Percentiles rank a stretch among this genome's conserved stretches.
These are phyloP conservation scores for Cylindrodendrum hubeiense DNA, from an alignment of 2,329 filamentous ascomycete species.

Conservation along the genomic window DNA sequence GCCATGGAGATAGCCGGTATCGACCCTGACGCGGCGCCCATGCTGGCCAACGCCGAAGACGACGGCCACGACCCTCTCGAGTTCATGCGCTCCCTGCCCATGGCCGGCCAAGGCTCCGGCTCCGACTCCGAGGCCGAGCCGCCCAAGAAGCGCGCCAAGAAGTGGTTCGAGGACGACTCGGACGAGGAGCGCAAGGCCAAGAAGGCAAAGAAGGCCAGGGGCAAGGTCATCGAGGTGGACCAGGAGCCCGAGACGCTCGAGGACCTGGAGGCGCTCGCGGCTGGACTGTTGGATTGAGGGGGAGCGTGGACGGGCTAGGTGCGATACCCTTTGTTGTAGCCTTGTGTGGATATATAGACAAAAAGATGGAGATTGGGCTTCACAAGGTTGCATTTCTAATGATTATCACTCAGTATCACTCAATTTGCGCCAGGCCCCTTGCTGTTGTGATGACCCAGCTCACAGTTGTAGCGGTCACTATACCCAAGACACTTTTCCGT, in stretches of 20 bases:
- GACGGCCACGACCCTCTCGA: conserved; percentile 58
- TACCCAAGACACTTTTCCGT: neutral
- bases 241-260: conserved; percentile 83
- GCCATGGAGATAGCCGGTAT: conserved; percentile 56
- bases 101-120: conserved; percentile 53
- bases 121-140: conserved; percentile 57
- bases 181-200: conserved; percentile 62
- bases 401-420: no score
- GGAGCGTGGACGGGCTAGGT: conserved; percentile 21
- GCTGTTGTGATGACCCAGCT: neutral
- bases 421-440: neutral
- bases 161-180: conserved; percentile 81
- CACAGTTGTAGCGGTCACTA: neutral
- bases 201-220: conserved; percentile 57
- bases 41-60: conserved; percentile 47
- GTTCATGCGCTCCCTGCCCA: conserved; percentile 69
- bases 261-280: conserved; percentile 81
- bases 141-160: conserved; percentile 73
- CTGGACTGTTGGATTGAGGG: conserved; percentile 72
- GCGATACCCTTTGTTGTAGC: conserved; percentile 45
- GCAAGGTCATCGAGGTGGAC: conserved; percentile 70
- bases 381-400: conserved; percentile 13
- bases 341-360: conserved; percentile 35
- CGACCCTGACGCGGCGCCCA: conserved; percentile 45
- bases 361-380: conserved; percentile 30